Percentiles rank a stretch among this genome's conserved stretches.
Conservation (phyloP, 768 basidiomycete species). For the Heimioporus sp. region DNA sequence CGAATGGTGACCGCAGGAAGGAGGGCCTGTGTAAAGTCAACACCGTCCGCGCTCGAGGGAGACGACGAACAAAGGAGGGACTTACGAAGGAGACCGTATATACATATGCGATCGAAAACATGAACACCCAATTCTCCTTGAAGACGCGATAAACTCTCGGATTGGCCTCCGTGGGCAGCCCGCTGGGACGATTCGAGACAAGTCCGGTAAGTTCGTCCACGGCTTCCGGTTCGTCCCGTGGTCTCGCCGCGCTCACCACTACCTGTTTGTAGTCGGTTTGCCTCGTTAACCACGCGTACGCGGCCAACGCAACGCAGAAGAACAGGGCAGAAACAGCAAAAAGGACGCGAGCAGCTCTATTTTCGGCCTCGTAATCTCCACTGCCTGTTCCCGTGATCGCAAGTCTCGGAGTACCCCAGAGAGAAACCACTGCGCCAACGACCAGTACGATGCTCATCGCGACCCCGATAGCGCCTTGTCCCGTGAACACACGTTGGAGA, state of each 20-base stretch:
- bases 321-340: slow-evolving; percentile 67
- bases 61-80: background rate
- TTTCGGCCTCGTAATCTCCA: slow-evolving; percentile 44
- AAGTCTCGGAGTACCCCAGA: slow-evolving; percentile 34
- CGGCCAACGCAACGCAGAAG: slow-evolving; percentile 49
- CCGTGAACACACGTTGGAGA: slow-evolving; percentile 73
- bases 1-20: slow-evolving; percentile 82
- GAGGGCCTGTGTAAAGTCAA: slow-evolving; percentile 53
- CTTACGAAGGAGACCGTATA: slow-evolving; percentile 78
- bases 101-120: slow-evolving; percentile 70
- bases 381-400: background rate
- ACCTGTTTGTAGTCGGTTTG: slow-evolving; percentile 55
- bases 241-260: slow-evolving; percentile 48
- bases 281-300: slow-evolving; percentile 53
- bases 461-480: slow-evolving; percentile 81
- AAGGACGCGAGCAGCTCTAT: slow-evolving; percentile 64
- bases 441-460: slow-evolving; percentile 74
- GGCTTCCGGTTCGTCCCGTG: slow-evolving; percentile 22
- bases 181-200: slow-evolving; percentile 27
- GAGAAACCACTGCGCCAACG: slow-evolving; percentile 54
- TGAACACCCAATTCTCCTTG: slow-evolving; percentile 61
- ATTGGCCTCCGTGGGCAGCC: slow-evolving; percentile 33
- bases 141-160: slow-evolving; percentile 49
- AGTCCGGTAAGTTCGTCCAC: slow-evolving; percentile 29
- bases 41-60: background rate